These are phyloP conservation scores for Capillidium rhysosporum DNA, from an alignment of 371 early-diverging fungal genomes.

Conservation along the genomic window DNA sequence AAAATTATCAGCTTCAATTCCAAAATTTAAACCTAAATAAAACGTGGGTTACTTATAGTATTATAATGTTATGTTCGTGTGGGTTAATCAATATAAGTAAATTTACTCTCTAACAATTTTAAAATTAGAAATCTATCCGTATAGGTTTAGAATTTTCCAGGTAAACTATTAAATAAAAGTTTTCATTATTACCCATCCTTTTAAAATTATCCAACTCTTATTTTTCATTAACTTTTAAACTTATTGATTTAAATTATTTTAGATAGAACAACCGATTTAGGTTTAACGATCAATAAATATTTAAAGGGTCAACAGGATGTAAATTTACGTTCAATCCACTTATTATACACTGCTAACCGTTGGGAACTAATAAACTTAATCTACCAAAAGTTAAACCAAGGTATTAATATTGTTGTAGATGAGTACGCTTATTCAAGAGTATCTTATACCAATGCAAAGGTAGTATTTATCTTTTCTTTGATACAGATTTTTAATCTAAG, in stretches of 20 bases:
- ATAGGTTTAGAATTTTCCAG: constrained; percentile 52
- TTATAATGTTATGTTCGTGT: constrained; percentile 93
- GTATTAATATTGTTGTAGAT: constrained; percentile 77
- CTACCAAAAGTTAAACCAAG: constrained; percentile 26
- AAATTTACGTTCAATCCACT: constrained; percentile 74
- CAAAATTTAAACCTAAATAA: no score
- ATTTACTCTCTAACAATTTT: constrained; percentile 36
- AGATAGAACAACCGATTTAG: constrained; percentile 84
- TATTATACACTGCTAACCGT: constrained; percentile 91
- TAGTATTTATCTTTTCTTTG: constrained; percentile 1
- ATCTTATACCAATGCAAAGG: constrained; percentile 83
- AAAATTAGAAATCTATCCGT: constrained; percentile 18
- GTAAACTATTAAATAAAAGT: constrained; percentile 12
- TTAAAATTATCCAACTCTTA: neutral
- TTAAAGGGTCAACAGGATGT: constrained; percentile 44
- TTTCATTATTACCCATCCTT: neutral
- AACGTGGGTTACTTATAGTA: constrained; percentile 85
- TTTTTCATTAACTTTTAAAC: constrained; percentile 3
- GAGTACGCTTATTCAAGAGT: constrained; percentile 97
- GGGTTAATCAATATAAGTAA: constrained; percentile 88
- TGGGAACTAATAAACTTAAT: constrained; percentile 36
- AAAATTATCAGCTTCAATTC: no score
- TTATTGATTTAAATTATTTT: no score
- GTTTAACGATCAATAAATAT: constrained; percentile 79
- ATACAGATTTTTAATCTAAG: neutral